Evolutionary conservation across 495 filamentous ascomycete species (phyloP).

Genomic region (Niebla homalea): DNA sequence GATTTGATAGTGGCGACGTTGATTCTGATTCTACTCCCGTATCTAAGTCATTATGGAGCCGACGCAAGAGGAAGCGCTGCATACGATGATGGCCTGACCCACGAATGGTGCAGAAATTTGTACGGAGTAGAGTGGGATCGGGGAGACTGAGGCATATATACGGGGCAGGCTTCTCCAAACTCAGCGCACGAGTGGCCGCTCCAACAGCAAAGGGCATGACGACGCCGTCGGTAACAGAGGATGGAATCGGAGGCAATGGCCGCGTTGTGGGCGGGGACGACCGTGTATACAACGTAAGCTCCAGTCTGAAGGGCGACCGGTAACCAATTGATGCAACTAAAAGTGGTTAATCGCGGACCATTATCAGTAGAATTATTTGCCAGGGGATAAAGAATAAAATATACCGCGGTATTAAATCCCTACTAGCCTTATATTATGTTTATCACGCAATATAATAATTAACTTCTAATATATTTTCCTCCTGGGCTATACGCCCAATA

Average conservation of each 20-base stretch:
- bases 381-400: too few relatives aligned
- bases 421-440: too few relatives aligned
- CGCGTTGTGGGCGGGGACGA: slow-evolving; percentile 18
- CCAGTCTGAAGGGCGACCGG: slow-evolving; percentile 30
- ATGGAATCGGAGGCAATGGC: slow-evolving; percentile 23
- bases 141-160: slow-evolving; percentile 22
- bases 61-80: slow-evolving; percentile 66
- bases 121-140: slow-evolving; percentile 24
- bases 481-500: too few relatives aligned
- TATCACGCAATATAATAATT: too few relatives aligned
- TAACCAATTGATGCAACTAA: slow-evolving; percentile 44
- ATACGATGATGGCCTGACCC: slow-evolving; percentile 65
- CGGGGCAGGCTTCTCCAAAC: slow-evolving; percentile 18
- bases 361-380: too few relatives aligned
- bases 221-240: slow-evolving; percentile 23
- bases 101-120: slow-evolving; percentile 15
- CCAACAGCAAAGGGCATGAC: slow-evolving; percentile 25
- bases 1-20: slow-evolving; percentile 19
- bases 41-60: slow-evolving; percentile 30
- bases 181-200: slow-evolving; percentile 24
- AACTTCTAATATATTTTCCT: too few relatives aligned
- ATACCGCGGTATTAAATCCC: too few relatives aligned
- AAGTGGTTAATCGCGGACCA: too few relatives aligned
- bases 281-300: slow-evolving; percentile 19
- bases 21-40: slow-evolving; percentile 16